These are phyloP conservation scores for Mortierella sp. DNA, from an alignment of 371 early-diverging fungal species.

Conservation along the genomic window DNA sequence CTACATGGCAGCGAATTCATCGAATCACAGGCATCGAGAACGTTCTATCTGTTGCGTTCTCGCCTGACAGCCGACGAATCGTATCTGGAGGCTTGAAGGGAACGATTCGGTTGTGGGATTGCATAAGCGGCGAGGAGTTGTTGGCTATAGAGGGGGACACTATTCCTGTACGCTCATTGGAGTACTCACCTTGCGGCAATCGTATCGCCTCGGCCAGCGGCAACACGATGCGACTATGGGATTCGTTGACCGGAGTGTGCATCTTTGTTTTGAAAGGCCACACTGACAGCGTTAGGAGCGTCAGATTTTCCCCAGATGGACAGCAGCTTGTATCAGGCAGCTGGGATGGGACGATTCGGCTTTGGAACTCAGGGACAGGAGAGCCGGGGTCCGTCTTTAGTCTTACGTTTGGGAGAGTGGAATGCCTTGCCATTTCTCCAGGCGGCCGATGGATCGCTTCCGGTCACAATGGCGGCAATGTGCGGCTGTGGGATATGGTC, in stretches of 20 bases:
- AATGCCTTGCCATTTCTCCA: neutral
- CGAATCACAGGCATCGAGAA: no score
- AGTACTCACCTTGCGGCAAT: neutral
- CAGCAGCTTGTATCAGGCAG: neutral
- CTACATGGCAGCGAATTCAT: neutral
- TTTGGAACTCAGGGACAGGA: neutral
- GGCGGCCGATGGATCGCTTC: neutral
- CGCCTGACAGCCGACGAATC: neutral
- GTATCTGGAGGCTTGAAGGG: neutral
- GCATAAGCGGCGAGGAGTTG: neutral
- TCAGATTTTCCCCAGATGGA: neutral
- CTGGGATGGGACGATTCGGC: neutral
- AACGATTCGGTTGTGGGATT: neutral
- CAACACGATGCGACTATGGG: neutral
- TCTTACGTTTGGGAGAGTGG: neutral
- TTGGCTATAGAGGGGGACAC: neutral
- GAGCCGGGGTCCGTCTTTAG: neutral
- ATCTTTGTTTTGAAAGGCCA: neutral
- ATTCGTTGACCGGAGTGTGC: neutral
- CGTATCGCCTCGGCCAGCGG: neutral
- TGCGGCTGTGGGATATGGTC: no score
- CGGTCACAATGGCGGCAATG: no score
- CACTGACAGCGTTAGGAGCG: neutral
- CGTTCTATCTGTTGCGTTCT: neutral
- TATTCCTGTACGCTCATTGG: neutral